phyloP scores from a whole-genome alignment of 2,329 filamentous ascomycete genomes.

The Aspergillus intermedius region DNA sequence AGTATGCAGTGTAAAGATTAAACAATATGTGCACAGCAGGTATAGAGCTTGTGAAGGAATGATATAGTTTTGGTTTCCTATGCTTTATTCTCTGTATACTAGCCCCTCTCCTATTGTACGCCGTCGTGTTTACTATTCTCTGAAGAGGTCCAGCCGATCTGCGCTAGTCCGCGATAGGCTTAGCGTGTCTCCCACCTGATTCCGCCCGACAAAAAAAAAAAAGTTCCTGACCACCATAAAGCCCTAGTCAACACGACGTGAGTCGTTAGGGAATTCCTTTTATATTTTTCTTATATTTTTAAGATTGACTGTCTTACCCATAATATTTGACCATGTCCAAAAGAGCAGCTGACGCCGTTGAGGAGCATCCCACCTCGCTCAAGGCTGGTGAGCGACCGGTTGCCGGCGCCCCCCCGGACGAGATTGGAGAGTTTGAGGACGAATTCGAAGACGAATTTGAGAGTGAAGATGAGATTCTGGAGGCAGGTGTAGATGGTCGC shows the following conservation, averaged over 20 bases:
- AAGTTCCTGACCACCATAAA: slow-evolving; percentile 21
- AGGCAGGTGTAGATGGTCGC: slow-evolving; percentile 87
- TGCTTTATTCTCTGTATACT: no score
- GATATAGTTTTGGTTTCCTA: no score
- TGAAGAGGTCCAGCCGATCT: slow-evolving; percentile 15
- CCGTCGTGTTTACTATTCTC: not conserved
- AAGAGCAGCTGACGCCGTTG: slow-evolving; percentile 49
- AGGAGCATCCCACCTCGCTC: slow-evolving; percentile 47
- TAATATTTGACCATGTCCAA: slow-evolving; percentile 50
- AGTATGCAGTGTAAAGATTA: not conserved
- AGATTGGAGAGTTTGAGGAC: slow-evolving; percentile 59
- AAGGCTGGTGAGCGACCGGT: slow-evolving; percentile 58
- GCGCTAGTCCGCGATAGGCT: slow-evolving; percentile 29
- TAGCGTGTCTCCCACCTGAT: slow-evolving; percentile 19
- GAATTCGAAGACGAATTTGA: slow-evolving; percentile 97
- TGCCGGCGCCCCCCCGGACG: slow-evolving; percentile 43
- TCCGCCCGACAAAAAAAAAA: slow-evolving; percentile 27
- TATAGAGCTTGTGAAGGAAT: not conserved
- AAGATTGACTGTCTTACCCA: not conserved
- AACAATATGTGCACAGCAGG: not conserved
- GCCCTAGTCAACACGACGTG: slow-evolving; percentile 4
- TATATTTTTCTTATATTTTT: not conserved
- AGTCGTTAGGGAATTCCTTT: not conserved
- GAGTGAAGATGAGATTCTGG: slow-evolving; percentile 84
- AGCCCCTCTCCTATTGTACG: no score